phyloP scores from a whole-genome alignment of 1,139 yeast genomes.

The Yamadazyma mexicana region DNA sequence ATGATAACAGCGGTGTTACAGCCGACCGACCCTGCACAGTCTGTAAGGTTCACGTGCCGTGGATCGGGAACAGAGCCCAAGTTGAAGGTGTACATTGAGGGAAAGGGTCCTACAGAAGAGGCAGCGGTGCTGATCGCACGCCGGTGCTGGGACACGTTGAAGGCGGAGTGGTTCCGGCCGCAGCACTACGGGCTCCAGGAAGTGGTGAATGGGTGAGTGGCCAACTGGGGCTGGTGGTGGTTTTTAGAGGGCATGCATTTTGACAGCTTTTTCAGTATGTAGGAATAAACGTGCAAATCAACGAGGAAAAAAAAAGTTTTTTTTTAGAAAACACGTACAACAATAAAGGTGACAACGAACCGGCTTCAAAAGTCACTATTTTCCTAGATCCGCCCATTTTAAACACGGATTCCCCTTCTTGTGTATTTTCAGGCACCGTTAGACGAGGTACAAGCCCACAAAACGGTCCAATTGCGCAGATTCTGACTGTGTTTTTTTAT shows the following conservation, averaged over 20 bases:
- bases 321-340: constrained; percentile 28
- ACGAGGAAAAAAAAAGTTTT: no score
- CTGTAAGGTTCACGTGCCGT: constrained; percentile 76
- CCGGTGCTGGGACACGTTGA: constrained; percentile 67
- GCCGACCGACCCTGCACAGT: constrained; percentile 13
- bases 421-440: no score
- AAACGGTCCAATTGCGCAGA: no score
- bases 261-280: no score
- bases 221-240: no score
- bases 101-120: constrained; percentile 46
- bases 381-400: not conserved
- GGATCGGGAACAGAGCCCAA: constrained; percentile 98
- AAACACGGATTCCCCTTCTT: no score
- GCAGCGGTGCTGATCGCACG: constrained; percentile 54
- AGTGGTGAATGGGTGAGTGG: constrained; percentile 16
- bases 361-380: constrained; percentile 16
- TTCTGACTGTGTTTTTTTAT: no score
- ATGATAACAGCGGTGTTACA: constrained; percentile 72
- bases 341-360: constrained; percentile 54
- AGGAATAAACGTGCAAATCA: no score
- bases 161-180: constrained; percentile 62
- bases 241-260: no score
- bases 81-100: constrained; percentile 88
- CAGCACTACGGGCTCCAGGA: constrained; percentile 38
- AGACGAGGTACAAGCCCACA: no score